A percentile compares a stretch with the other conserved stretches of the same genome.
These are phyloP conservation scores for Colletotrichum magnum DNA, from an alignment of 2,329 filamentous ascomycete genomes.

Conservation along the genomic window DNA sequence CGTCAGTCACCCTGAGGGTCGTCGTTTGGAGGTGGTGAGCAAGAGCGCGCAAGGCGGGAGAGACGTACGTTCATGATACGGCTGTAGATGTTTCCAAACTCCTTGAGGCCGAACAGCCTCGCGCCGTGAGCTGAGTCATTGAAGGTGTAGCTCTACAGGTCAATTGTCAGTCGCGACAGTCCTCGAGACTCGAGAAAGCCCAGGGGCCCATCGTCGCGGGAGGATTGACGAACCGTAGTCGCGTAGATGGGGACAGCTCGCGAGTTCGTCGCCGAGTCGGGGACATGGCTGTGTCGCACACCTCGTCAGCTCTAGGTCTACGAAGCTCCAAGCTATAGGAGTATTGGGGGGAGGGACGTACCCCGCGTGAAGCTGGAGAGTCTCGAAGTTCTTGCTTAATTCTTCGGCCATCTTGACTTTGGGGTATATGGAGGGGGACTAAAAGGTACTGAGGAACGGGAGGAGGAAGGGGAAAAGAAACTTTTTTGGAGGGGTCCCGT, in stretches of 20 bases:
- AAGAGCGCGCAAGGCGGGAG: not conserved
- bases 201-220: not conserved
- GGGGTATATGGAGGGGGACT: not conserved
- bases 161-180: slow-evolving; percentile 1
- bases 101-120: slow-evolving; percentile 95
- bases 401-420: slow-evolving; percentile 56
- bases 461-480: slow-evolving; percentile 16
- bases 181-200: too few relatives aligned
- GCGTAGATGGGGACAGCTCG: slow-evolving; percentile 97
- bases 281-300: slow-evolving; percentile 73
- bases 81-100: slow-evolving; percentile 98
- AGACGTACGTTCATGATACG: slow-evolving; percentile 90
- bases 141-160: slow-evolving; percentile 84
- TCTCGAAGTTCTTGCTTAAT: slow-evolving; percentile 80
- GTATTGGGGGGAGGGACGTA: slow-evolving; percentile 55
- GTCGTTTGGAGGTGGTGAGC: not conserved
- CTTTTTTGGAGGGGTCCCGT: not conserved
- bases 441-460: slow-evolving; percentile 1
- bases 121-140: slow-evolving; percentile 97
- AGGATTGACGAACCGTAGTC: slow-evolving; percentile 68
- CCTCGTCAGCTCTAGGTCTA: slow-evolving; percentile 27
- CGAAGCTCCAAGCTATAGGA: not conserved
- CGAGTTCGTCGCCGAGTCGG: slow-evolving; percentile 86
- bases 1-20: not conserved
- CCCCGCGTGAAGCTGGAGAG: slow-evolving; percentile 88